phyloP scores from a whole-genome alignment of 768 basidiomycete genomes.

The Trametes punicea region DNA sequence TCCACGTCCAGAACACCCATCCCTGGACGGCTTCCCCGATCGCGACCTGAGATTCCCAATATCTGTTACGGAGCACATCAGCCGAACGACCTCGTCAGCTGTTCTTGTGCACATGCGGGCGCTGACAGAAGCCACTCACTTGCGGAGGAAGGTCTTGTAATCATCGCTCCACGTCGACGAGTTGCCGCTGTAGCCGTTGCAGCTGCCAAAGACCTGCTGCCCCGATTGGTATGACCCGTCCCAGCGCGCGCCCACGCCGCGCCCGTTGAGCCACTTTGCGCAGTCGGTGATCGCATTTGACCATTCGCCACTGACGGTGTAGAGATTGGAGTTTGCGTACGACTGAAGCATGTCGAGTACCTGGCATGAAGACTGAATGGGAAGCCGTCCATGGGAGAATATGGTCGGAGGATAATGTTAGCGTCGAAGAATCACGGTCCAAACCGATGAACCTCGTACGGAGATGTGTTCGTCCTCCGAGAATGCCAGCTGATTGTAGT shows the following conservation, averaged over 20 bases:
- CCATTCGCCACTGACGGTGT: constrained; percentile 82
- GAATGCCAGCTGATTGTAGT: constrained; percentile 49
- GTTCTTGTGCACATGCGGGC: neutral
- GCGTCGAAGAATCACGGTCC: neutral
- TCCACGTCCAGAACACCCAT: constrained; percentile 81
- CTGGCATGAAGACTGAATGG: constrained; percentile 55
- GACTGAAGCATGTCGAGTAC: constrained; percentile 41
- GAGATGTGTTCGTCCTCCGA: constrained; percentile 55
- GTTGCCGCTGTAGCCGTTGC: constrained; percentile 59
- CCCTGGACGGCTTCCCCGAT: constrained; percentile 70
- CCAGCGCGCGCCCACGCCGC: constrained; percentile 68
- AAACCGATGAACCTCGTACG: constrained; percentile 30
- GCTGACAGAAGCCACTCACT: constrained; percentile 38
- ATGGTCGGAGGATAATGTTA: neutral
- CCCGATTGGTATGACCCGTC: constrained; percentile 51
- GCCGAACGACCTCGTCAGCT: neutral
- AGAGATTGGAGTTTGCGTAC: constrained; percentile 55
- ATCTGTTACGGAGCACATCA: constrained; percentile 35
- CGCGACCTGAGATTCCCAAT: constrained; percentile 78
- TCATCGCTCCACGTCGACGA: constrained; percentile 53
- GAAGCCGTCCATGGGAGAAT: constrained; percentile 16
- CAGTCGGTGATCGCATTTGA: constrained; percentile 73
- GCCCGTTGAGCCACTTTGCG: constrained; percentile 75
- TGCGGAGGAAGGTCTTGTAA: constrained; percentile 60
- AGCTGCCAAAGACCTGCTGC: constrained; percentile 54